phyloP scores from a whole-genome alignment of 129 eudicot species.

The Artemisia annua region DNA sequence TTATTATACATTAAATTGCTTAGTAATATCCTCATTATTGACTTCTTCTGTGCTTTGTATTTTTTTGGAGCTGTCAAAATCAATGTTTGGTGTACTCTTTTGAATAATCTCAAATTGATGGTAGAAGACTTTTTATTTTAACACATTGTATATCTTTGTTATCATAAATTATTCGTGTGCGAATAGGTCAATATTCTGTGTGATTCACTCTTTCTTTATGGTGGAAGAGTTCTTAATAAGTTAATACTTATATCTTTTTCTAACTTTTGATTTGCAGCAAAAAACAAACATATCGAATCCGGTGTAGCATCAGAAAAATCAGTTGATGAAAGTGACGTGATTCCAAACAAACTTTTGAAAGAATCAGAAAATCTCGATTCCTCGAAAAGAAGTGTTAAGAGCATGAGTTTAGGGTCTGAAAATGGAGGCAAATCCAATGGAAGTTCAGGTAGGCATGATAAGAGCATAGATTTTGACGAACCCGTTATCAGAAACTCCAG shows the following conservation, averaged over 20 bases:
- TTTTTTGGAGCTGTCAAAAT: slow-evolving; percentile 23
- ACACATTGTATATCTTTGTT: not conserved
- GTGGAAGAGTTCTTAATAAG: slow-evolving; percentile 25
- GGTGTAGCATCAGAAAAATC: slow-evolving; percentile 51
- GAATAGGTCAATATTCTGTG: slow-evolving; percentile 24
- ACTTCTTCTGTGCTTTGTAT: slow-evolving; percentile 14
- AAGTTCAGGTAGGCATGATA: slow-evolving; percentile 42
- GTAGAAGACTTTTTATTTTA: slow-evolving; percentile 1
- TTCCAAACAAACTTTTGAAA: slow-evolving; percentile 37
- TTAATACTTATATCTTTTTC: slow-evolving; percentile 8
- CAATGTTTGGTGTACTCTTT: slow-evolving; percentile 29
- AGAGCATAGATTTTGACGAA: slow-evolving; percentile 40
- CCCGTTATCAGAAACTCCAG: slow-evolving; percentile 28
- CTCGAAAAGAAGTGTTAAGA: slow-evolving; percentile 43
- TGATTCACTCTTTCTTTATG: slow-evolving; percentile 20
- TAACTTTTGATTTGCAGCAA: slow-evolving; percentile 48
- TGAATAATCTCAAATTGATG: slow-evolving; percentile 4
- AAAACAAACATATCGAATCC: slow-evolving; percentile 47
- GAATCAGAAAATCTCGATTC: slow-evolving; percentile 42
- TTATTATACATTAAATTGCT: slow-evolving; percentile 11
- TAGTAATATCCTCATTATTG: slow-evolving; percentile 32
- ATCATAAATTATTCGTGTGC: slow-evolving; percentile 8
- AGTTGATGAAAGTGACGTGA: slow-evolving; percentile 55
- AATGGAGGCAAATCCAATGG: slow-evolving; percentile 44
- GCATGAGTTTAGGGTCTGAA: slow-evolving; percentile 47